phyloP scores from a whole-genome alignment of 164 flowering plant genomes.

The Magnolia kwangsiensis region DNA sequence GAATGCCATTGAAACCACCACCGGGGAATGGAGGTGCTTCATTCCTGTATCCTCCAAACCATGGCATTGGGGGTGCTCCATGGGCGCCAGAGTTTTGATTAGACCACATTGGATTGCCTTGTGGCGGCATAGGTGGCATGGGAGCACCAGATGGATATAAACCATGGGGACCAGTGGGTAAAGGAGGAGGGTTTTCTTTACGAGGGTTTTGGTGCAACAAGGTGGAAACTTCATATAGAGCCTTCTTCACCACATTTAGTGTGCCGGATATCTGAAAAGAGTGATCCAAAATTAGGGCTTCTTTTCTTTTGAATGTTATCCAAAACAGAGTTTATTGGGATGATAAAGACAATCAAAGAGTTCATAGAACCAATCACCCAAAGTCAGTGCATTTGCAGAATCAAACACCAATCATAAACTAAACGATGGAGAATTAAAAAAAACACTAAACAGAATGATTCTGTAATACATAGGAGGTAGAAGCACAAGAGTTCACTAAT shows the following conservation, averaged over 20 bases:
- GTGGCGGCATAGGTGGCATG: constrained; percentile 32
- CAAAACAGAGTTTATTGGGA: background rate
- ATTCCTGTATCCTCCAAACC: constrained; percentile 38
- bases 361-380: too few relatives aligned
- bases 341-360: too few relatives aligned
- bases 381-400: background rate
- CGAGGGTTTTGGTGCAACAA: constrained; percentile 69
- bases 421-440: background rate
- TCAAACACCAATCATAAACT: background rate
- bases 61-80: constrained; percentile 43
- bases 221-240: constrained; percentile 64
- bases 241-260: constrained; percentile 39
- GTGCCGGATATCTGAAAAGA: constrained; percentile 57
- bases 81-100: constrained; percentile 29
- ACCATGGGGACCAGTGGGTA: constrained; percentile 29
- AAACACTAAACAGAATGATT: too few relatives aligned
- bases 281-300: background rate
- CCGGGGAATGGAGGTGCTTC: constrained; percentile 32
- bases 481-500: too few relatives aligned
- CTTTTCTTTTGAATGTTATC: background rate
- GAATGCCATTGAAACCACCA: constrained; percentile 34
- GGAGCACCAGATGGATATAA: constrained; percentile 43
- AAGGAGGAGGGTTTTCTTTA: constrained; percentile 43
- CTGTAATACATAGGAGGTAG: too few relatives aligned
- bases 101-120: constrained; percentile 41